These are phyloP conservation scores for Solanum virginianum DNA, from an alignment of 257 asterid species.

Conservation along the genomic window DNA sequence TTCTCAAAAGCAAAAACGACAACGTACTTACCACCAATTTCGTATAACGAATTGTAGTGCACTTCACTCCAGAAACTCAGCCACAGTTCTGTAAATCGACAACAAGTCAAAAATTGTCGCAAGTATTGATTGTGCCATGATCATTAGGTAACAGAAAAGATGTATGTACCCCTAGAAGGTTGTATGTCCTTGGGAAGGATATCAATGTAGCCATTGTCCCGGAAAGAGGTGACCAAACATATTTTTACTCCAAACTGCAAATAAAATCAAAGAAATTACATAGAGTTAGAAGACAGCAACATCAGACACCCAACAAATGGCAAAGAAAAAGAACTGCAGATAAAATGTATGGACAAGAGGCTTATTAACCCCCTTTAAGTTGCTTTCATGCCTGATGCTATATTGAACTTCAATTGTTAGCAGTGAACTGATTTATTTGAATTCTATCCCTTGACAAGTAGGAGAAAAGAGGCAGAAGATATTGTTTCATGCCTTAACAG, in stretches of 20 bases:
- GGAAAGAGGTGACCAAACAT: constrained; percentile 87
- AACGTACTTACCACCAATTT: constrained; percentile 49
- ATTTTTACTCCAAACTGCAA: constrained; percentile 75
- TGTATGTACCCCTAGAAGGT: constrained; percentile 45
- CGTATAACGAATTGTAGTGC: constrained; percentile 80
- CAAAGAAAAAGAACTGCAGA: neutral
- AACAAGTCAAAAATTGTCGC: neutral
- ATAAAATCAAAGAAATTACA: neutral
- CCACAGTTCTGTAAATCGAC: constrained; percentile 52
- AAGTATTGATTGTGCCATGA: neutral
- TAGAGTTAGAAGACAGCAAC: neutral
- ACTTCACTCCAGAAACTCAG: constrained; percentile 99
- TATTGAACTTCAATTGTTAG: neutral
- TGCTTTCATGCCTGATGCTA: neutral
- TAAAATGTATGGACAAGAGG: neutral
- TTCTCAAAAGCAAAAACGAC: neutral
- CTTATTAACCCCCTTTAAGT: neutral
- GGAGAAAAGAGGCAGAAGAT: neutral
- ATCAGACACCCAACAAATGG: neutral
- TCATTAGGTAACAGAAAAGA: neutral
- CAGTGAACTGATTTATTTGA: neutral
- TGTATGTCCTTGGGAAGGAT: constrained; percentile 61
- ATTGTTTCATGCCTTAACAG: neutral
- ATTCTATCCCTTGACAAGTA: neutral
- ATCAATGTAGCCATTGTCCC: constrained; percentile 72